Evolutionary conservation across 2,329 filamentous ascomycete species (phyloP).

Genomic region (Macrophomina pseudophaseolina): DNA sequence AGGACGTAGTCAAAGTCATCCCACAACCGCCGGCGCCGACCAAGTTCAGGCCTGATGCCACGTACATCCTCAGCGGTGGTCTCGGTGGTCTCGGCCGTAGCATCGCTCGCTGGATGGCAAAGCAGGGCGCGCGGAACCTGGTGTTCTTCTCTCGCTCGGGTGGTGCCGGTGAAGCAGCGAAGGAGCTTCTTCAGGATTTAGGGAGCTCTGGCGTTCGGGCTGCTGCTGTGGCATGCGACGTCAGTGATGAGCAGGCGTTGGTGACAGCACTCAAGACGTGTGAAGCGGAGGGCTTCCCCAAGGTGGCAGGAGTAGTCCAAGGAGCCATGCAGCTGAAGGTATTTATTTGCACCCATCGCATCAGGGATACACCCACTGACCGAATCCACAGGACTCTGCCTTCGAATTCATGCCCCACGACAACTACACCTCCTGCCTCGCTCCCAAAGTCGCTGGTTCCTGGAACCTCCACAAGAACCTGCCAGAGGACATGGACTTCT

Average conservation of each 20-base stretch:
- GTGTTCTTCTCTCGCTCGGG: conserved; percentile 29
- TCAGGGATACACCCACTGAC: conserved; percentile 19
- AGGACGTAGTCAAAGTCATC: conserved; percentile 15
- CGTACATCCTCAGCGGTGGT: conserved; percentile 36
- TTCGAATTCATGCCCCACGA: conserved; percentile 26
- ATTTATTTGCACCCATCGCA: background rate
- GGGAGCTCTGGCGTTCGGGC: background rate
- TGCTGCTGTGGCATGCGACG: conserved; percentile 5
- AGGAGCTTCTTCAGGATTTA: background rate
- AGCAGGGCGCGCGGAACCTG: conserved; percentile 18
- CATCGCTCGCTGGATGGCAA: conserved; percentile 31
- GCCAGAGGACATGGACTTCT: conserved; percentile 35
- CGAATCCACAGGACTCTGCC: background rate
- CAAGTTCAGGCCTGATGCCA: conserved; percentile 1
- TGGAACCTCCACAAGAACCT: conserved; percentile 33
- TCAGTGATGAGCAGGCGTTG: background rate
- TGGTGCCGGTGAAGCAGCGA: background rate
- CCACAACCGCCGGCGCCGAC: conserved; percentile 17
- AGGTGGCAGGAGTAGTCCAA: conserved; percentile 34
- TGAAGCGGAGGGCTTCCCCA: background rate
- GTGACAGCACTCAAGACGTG: background rate
- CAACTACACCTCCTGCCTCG: conserved; percentile 23
- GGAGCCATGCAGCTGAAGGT: conserved; percentile 36
- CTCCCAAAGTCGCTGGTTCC: conserved; percentile 37
- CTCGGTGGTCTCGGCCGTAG: conserved; percentile 34